phyloP scores from a whole-genome alignment of 2,329 filamentous ascomycete genomes.

The Geosmithia putterillii region DNA sequence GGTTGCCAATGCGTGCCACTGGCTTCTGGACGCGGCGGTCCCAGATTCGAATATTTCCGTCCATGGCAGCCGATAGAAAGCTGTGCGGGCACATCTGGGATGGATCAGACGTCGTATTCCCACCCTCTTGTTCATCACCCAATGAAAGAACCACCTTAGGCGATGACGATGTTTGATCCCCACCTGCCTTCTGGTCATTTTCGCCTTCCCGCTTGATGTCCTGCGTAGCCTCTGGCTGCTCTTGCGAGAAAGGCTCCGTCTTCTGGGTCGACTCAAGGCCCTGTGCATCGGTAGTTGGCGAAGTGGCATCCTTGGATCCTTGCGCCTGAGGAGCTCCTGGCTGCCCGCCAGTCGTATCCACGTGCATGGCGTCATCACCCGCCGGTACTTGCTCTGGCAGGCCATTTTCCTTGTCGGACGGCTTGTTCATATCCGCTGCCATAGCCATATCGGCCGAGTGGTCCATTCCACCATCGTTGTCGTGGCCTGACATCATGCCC shows the following conservation, averaged over 20 bases:
- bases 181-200: neutral
- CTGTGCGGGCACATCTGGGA: slow-evolving; percentile 50
- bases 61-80: slow-evolving; percentile 79
- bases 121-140: neutral
- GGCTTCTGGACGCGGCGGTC: slow-evolving; percentile 68
- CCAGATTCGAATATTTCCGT: slow-evolving; percentile 88
- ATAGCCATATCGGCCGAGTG: slow-evolving; percentile 30
- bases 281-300: neutral
- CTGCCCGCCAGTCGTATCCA: slow-evolving; percentile 10
- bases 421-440: slow-evolving; percentile 14
- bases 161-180: neutral
- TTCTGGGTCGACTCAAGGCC: neutral
- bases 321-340: neutral
- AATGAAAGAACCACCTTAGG: neutral
- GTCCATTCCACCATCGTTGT: slow-evolving; percentile 26
- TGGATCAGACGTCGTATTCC: neutral
- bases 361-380: slow-evolving; percentile 14
- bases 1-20: slow-evolving; percentile 65
- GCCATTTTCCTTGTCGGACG: slow-evolving; percentile 11
- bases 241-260: neutral
- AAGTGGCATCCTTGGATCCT: neutral
- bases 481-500: slow-evolving; percentile 32
- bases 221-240: neutral
- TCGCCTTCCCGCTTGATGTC: slow-evolving; percentile 1
- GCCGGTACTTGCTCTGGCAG: slow-evolving; percentile 11